Evolutionary conservation across 2,329 filamentous ascomycete species (phyloP).

Genomic region (Metarhizium rileyi): DNA sequence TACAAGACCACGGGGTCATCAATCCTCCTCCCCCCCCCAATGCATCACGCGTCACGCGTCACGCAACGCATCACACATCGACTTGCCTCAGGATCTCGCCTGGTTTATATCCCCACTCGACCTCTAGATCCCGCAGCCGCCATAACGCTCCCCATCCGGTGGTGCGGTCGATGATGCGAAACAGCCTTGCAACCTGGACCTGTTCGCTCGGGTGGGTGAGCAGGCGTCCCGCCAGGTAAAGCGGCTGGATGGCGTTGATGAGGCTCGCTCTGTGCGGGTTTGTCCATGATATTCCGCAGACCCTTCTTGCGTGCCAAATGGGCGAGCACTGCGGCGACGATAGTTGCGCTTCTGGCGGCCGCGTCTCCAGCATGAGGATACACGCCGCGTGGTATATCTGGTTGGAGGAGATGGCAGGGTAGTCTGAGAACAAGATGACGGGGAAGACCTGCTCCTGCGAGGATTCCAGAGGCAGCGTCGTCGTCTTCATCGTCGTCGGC

Average conservation of each 20-base stretch:
- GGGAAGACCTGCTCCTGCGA: constrained; percentile 27
- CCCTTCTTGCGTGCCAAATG: constrained; percentile 15
- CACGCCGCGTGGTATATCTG: constrained; percentile 42
- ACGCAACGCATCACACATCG: neutral
- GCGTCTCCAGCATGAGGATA: constrained; percentile 27
- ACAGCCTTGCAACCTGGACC: constrained; percentile 23
- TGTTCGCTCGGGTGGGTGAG: constrained; percentile 33
- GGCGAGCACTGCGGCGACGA: constrained; percentile 14
- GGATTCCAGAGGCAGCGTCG: constrained; percentile 14
- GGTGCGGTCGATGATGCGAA: constrained; percentile 34
- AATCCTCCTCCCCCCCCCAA: no score
- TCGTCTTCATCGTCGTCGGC: constrained; percentile 14
- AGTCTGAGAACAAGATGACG: constrained; percentile 36
- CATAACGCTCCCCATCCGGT: constrained; percentile 41
- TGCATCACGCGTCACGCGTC: neutral
- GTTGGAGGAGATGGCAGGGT: constrained; percentile 41
- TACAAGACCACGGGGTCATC: no score
- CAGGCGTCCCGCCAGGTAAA: constrained; percentile 39
- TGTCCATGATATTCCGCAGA: constrained; percentile 41
- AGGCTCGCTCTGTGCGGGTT: constrained; percentile 28
- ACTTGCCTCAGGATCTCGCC: constrained; percentile 9
- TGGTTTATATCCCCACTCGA: constrained; percentile 22
- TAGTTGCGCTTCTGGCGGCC: constrained; percentile 19
- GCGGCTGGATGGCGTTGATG: constrained; percentile 42
- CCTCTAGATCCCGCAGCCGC: constrained; percentile 37